phyloP scores from a whole-genome alignment of 805 yeast genomes.

The Priceomyces castillae region DNA sequence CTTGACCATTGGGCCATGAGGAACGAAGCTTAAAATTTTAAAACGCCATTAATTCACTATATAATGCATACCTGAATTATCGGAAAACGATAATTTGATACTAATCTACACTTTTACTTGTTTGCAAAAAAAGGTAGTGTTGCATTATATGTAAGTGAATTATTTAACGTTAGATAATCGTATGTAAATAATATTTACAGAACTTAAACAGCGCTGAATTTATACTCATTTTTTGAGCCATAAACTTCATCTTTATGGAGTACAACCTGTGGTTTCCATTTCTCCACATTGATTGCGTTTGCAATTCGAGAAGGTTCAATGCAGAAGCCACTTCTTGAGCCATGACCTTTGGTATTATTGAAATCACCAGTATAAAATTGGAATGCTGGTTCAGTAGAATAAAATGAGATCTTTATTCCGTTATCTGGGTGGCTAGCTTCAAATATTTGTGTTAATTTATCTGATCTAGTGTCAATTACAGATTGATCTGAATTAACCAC shows the following conservation, averaged over 20 bases:
- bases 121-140: too few species aligned
- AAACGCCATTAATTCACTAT: not conserved
- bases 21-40: constrained; percentile 37
- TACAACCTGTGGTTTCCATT: constrained; percentile 49
- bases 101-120: too few species aligned
- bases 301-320: constrained; percentile 60
- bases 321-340: constrained; percentile 54
- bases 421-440: constrained; percentile 47
- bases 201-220: not conserved
- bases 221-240: constrained; percentile 45
- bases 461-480: constrained; percentile 47
- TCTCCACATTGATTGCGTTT: constrained; percentile 47
- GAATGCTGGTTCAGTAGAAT: constrained; percentile 64
- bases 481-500: constrained; percentile 38
- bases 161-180: too few species aligned
- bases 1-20: constrained; percentile 55
- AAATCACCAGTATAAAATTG: constrained; percentile 64
- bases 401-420: constrained; percentile 38
- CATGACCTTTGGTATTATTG: constrained; percentile 35
- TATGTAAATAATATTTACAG: not conserved
- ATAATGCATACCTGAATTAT: too few species aligned
- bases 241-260: constrained; percentile 48
- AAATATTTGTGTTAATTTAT: constrained; percentile 33
- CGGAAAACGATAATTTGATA: too few species aligned
- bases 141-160: too few species aligned